A percentile compares a stretch with the other conserved stretches of the same genome.
Conservation (phyloP, 768 basidiomycete species). For the Pilatotrama ljubarskyi region DNA sequence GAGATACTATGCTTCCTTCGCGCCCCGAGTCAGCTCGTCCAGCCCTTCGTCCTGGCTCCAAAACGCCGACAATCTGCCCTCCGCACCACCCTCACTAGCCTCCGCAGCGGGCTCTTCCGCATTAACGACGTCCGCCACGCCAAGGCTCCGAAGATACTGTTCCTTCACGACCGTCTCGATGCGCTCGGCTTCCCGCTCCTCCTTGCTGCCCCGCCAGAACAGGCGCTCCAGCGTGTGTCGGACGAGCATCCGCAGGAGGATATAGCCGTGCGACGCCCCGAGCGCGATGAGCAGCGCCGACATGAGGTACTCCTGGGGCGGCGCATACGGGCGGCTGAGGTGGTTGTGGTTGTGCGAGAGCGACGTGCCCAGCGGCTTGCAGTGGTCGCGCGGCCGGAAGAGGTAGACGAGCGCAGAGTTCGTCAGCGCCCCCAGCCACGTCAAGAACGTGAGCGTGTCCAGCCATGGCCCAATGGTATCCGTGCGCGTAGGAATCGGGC, state of each 20-base stretch:
- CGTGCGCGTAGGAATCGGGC: conserved; percentile 83
- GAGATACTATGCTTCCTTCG: conserved; percentile 47
- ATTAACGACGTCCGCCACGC: conserved; percentile 25
- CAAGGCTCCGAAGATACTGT: conserved; percentile 38
- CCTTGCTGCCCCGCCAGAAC: conserved; percentile 75
- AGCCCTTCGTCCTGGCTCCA: conserved; percentile 76
- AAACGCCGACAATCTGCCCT: conserved; percentile 42
- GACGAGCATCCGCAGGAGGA: conserved; percentile 61
- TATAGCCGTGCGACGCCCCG: conserved; percentile 83
- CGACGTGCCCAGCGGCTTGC: conserved; percentile 30
- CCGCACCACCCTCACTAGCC: conserved; percentile 21
- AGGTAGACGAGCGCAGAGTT: conserved; percentile 91
- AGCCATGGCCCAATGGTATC: conserved; percentile 97
- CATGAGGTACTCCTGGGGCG: conserved; percentile 28
- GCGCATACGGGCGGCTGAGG: conserved; percentile 14
- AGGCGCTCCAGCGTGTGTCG: conserved; percentile 71
- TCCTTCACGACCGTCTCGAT: conserved; percentile 57
- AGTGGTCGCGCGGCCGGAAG: conserved; percentile 56
- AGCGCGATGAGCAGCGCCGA: conserved; percentile 57
- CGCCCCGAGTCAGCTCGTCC: conserved; percentile 66
- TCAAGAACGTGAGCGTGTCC: conserved; percentile 80
- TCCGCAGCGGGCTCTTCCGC: conserved; percentile 25
- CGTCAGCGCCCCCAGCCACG: conserved; percentile 86
- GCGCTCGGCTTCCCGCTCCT: conserved; percentile 56
- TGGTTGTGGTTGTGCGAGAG: conserved; percentile 27